These are phyloP conservation scores for Gnomoniopsis sp. DNA, from an alignment of 2,329 filamentous ascomycete genomes.

Conservation along the genomic window DNA sequence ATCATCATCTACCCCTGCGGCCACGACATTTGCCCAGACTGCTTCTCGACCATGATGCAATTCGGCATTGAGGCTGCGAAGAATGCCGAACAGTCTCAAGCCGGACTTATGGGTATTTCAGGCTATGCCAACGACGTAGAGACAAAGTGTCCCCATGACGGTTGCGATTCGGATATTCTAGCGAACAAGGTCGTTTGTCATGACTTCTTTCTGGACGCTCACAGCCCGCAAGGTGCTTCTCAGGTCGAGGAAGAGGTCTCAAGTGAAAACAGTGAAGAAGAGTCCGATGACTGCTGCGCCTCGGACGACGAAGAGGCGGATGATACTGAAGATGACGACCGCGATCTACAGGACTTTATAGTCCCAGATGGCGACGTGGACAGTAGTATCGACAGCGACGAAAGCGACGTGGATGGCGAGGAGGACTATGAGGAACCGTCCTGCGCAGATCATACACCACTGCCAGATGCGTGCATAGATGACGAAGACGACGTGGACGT, in stretches of 20 bases:
- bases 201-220: slow-evolving; percentile 2
- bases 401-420: background rate
- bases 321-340: background rate
- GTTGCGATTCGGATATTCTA: background rate
- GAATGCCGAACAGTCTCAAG: background rate
- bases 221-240: background rate
- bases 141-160: background rate
- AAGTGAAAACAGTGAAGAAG: background rate
- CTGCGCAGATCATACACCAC: background rate
- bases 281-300: background rate
- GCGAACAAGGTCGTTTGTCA: slow-evolving; percentile 8
- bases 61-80: background rate
- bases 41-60: slow-evolving; percentile 24
- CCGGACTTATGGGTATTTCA: background rate
- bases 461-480: background rate
- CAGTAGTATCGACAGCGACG: background rate
- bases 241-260: background rate
- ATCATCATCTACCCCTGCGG: slow-evolving; percentile 28
- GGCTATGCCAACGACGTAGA: background rate
- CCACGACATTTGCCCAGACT: slow-evolving; percentile 26
- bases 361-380: background rate
- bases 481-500: background rate
- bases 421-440: background rate
- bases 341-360: background rate
- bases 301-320: background rate